Base-by-base conservation (phyloP, 2,329 filamentous ascomycete genomes). In the Coniochaeta sp. region DNA sequence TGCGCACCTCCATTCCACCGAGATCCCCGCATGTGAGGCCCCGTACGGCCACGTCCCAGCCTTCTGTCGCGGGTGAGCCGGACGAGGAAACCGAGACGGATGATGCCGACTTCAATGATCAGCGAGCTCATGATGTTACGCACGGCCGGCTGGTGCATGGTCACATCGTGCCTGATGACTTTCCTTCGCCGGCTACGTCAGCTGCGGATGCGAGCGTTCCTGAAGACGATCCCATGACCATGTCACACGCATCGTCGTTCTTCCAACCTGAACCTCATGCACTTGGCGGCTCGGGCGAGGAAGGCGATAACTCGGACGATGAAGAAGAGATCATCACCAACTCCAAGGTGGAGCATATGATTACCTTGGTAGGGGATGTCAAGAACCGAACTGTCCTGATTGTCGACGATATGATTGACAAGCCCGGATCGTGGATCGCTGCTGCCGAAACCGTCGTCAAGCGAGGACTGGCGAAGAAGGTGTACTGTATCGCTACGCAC, bases 361-460 rank as follows among this genome's bases (percentile, higher is more conserved):
- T 99, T 68, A 99, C 95, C 0, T 81, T 99, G n/a, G 95, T 99
- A 16, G 95, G 95, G 62, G 91, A 98, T 68, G 95, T 99, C 62
- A 89, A 87, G 70, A 87, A 91, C 71, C 86, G 91, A 61, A 88
- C 91, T 0, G 95, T 98, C 59, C 89, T 99, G 71, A 92, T 99
- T 62, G 90, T 99, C 57, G 95, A 99, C 72, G 95, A 99, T 73
- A 98, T 99, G 90, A 97, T 99, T 70, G 95, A 99, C 77, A 97
- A 96, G 77, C 88, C 92, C 10, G 91, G 89, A 16, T 96, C 91
- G 7, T 99, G 95, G 95, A 96, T 99, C 66, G 93, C 93, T 6
- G 95, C 95, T 7, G 95, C 95, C 14, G 95, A 99, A 79, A 96
- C 93, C 1, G 93, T 96, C 2, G 90, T 96, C 58, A 98, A 98